Conservation (phyloP, 1,284 basidiomycete genomes). For the Pseudozyma sp. region DNA sequence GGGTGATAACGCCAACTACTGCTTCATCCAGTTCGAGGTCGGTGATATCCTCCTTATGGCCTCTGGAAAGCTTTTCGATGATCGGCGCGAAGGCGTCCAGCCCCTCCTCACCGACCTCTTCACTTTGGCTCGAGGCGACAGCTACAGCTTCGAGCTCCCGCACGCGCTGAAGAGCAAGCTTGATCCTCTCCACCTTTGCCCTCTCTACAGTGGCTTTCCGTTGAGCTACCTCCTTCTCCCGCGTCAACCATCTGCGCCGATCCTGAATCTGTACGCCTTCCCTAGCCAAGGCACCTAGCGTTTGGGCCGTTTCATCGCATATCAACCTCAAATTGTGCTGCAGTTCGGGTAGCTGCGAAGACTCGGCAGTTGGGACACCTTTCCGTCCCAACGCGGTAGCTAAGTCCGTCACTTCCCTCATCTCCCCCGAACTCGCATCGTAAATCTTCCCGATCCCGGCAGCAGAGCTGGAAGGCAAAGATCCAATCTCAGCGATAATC, state of each 20-base stretch:
- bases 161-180: conserved; percentile 42
- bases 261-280: conserved; percentile 88
- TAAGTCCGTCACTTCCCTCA: conserved; percentile 55
- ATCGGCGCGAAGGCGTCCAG: conserved; percentile 33
- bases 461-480: conserved; percentile 15
- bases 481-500: conserved; percentile 61
- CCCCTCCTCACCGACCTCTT: not conserved
- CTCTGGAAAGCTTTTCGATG: conserved; percentile 19
- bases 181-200: conserved; percentile 52
- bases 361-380: conserved; percentile 17
- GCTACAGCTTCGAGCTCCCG: conserved; percentile 28
- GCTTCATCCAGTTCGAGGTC: conserved; percentile 78
- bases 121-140: conserved; percentile 1
- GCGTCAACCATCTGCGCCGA: conserved; percentile 77
- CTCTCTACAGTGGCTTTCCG: conserved; percentile 78
- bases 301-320: conserved; percentile 81
- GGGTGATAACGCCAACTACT: conserved; percentile 87
- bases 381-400: conserved; percentile 46
- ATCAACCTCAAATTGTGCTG: conserved; percentile 93
- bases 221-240: conserved; percentile 75
- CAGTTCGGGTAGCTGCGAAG: conserved; percentile 81
- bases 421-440: conserved; percentile 58
- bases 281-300: conserved; percentile 85
- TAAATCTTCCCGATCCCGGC: conserved; percentile 50
- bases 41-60: conserved; percentile 24